A percentile compares a stretch with the other conserved stretches of the same genome.
Evolutionary conservation across 176 grass and related monocot genomes (phyloP).

Genomic region (Bonia amplexicaulis): DNA sequence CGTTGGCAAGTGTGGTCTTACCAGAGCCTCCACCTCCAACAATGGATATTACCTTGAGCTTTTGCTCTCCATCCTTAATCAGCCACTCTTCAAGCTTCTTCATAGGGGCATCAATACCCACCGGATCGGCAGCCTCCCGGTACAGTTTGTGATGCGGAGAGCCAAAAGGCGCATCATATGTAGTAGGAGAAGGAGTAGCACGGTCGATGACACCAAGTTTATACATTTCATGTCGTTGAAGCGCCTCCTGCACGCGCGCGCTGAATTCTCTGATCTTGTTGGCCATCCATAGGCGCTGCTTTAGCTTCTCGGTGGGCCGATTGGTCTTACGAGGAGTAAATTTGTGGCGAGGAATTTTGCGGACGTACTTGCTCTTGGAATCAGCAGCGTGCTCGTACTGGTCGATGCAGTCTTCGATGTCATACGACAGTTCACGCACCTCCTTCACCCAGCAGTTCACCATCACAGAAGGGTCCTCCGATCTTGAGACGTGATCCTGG

Average conservation of each 20-base stretch:
- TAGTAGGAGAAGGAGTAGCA: background rate
- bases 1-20: background rate
- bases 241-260: background rate
- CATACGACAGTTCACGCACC: background rate
- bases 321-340: background rate
- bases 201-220: background rate
- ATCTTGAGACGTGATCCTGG: background rate
- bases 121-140: background rate
- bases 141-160: background rate
- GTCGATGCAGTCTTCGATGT: no score
- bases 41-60: constrained; percentile 5
- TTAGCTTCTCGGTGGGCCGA: background rate
- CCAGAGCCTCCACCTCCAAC: background rate
- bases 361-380: background rate
- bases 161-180: background rate
- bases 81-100: background rate
- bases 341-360: background rate
- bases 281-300: background rate
- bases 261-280: background rate
- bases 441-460: background rate
- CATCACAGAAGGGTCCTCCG: background rate
- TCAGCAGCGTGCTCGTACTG: background rate
- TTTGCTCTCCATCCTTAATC: background rate
- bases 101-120: background rate
- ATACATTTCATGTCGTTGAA: background rate